Base-by-base conservation (phyloP, 805 yeast species). In the Huiozyma sinensis region DNA sequence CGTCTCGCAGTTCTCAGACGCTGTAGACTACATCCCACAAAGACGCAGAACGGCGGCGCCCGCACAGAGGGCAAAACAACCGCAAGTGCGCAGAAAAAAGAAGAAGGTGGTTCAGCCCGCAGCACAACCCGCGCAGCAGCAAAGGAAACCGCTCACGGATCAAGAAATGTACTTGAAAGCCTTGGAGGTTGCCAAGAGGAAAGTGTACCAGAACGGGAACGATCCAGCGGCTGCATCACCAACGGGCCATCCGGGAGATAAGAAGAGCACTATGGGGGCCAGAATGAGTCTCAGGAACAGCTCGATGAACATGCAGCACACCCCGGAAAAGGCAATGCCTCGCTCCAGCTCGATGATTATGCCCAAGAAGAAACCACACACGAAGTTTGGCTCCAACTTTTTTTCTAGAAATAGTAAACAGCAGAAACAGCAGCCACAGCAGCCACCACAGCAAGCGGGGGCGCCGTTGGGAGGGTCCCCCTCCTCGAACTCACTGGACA, bases 141-240 rank as follows among this genome's bases (percentile, higher is more conserved):
- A 33, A 27, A 47, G 42, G 43, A 46, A 46, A 40, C 41, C 45
- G 6, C 35, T 57, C 12, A 52, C 59, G 4, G 58, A 59, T 27
- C 73, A 69, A 36, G 81, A 77, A 48, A 65, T 77, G 67, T 79
- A 78, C 51, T 68, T 67, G 17, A 64, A 64, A 49, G 84, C 84
- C 0, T 65, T 72, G 47, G 72, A 72, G 49, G 72, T 73, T 10
- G 84, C 85, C 0, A 64, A 70, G 56, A 69, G 67, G 47, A 76
- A 68, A 46, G 83, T 79, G 1, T 77, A 77, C 52, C 13, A 47
- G n/a, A 41, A 41, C n/a, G 24, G n/a, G 27, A 17, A 17, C 7
- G 38, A 33, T 8, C 7, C 7, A 7, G n/a, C 36, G 36, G n/a
- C 7, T 13, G 33, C 33, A 10, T n/a, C n/a, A n/a, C 33, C 7